A percentile compares a stretch with the other conserved stretches of the same genome.
These are phyloP conservation scores for Aspergillus carlsbadensis DNA, from an alignment of 495 filamentous ascomycete genomes.

Conservation along the genomic window DNA sequence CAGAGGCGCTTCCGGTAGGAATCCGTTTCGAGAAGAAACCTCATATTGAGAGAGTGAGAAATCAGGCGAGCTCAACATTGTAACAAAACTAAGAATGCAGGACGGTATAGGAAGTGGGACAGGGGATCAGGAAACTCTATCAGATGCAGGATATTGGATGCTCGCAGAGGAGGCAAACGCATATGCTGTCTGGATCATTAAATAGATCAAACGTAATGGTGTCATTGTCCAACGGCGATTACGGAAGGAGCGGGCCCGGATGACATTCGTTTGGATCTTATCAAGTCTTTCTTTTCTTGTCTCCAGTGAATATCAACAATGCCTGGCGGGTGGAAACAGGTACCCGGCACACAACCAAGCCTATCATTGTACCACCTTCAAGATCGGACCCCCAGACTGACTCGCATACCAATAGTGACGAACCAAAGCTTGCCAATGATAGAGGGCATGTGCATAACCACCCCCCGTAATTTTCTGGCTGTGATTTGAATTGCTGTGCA, in stretches of 20 bases:
- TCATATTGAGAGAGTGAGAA: conserved; percentile 75
- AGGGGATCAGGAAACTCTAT: not conserved
- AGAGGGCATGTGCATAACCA: too few species aligned
- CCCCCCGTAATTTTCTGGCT: too few species aligned
- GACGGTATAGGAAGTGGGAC: not conserved
- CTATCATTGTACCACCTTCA: not conserved
- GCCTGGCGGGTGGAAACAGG: not conserved
- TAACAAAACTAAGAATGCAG: not conserved
- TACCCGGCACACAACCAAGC: not conserved
- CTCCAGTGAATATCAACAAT: not conserved
- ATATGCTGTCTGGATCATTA: not conserved
- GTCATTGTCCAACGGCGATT: not conserved
- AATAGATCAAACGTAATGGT: not conserved
- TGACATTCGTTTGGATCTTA: not conserved
- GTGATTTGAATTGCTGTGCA: not conserved
- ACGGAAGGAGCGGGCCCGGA: conserved; percentile 9
- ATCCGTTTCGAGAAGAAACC: conserved; percentile 79
- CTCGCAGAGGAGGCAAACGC: not conserved
- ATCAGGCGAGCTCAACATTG: conserved; percentile 72
- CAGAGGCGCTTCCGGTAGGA: conserved; percentile 77
- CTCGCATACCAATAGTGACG: not conserved
- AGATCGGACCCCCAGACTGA: too few species aligned
- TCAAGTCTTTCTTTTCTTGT: not conserved
- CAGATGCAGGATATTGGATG: not conserved
- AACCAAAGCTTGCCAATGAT: not conserved